Conservation (phyloP, 139 green algal species). For the Monoraphidium neglectum region DNA sequence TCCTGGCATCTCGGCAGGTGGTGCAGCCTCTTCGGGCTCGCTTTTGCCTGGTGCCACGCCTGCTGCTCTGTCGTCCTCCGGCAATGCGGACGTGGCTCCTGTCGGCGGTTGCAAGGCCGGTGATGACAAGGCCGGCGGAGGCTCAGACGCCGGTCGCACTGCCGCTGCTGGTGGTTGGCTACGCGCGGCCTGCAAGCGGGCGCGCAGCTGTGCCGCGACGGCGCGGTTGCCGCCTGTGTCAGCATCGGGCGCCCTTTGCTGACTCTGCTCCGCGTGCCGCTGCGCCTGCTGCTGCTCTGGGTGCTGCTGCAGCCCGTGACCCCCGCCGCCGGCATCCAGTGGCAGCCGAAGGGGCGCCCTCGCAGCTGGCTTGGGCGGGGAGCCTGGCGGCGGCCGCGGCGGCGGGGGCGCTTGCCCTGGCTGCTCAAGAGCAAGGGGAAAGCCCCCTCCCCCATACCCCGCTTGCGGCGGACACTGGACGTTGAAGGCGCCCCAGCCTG, state of each 20-base stretch:
- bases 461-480: too few species aligned
- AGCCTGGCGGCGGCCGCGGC: background rate
- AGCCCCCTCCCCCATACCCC: too few species aligned
- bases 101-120: background rate
- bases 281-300: background rate
- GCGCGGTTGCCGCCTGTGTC: background rate
- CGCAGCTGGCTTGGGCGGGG: background rate
- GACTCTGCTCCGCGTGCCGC: background rate
- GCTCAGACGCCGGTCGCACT: too few species aligned
- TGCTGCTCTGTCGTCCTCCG: background rate
- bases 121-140: too few species aligned
- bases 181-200: background rate
- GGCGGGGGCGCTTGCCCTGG: background rate
- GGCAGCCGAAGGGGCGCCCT: background rate
- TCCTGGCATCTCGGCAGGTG: background rate
- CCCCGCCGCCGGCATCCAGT: background rate
- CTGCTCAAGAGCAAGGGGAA: background rate
- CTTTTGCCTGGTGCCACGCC: background rate
- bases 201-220: conserved; percentile 12
- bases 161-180: conserved; percentile 11
- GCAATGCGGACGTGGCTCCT: background rate
- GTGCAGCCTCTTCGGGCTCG: background rate
- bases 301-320: conserved; percentile 17
- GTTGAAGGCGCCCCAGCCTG: too few species aligned
- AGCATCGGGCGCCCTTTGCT: background rate